Conservation (phyloP, 164 flowering plant genomes). For the Akebia trifoliata region DNA sequence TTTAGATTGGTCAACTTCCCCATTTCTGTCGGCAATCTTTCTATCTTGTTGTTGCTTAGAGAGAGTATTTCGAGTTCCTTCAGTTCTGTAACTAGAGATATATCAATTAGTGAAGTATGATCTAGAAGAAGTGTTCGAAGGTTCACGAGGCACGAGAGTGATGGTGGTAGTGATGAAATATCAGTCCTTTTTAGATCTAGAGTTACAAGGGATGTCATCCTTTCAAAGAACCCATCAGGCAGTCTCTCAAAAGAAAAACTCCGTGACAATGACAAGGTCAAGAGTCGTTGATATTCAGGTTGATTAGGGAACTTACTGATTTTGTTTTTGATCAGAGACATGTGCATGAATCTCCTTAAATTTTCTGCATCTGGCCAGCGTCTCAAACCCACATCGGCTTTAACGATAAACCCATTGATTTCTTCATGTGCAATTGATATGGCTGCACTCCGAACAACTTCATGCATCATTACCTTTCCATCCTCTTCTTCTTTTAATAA, state of each 20-base stretch:
- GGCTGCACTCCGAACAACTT: background rate
- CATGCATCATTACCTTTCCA: background rate
- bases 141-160: constrained; percentile 1
- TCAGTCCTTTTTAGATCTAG: background rate
- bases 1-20: no score
- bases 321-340: constrained; percentile 2
- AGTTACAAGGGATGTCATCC: background rate
- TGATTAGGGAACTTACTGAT: constrained; percentile 2
- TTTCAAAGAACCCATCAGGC: background rate
- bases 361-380: constrained; percentile 1
- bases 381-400: background rate
- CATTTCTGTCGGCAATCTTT: background rate
- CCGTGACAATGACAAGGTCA: constrained; percentile 3
- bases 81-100: background rate
- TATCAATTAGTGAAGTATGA: background rate
- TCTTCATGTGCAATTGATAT: constrained; percentile 4
- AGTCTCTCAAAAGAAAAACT: background rate
- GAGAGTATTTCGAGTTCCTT: constrained; percentile 1
- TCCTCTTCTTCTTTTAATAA: background rate
- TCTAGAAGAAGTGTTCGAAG: background rate
- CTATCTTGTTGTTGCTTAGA: background rate
- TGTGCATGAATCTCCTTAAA: background rate
- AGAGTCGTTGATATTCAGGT: background rate
- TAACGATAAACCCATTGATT: background rate
- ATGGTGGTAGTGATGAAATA: constrained; percentile 7